These are phyloP conservation scores for Madurella mycetomatis DNA, from an alignment of 2,329 filamentous ascomycete species.

Conservation along the genomic window DNA sequence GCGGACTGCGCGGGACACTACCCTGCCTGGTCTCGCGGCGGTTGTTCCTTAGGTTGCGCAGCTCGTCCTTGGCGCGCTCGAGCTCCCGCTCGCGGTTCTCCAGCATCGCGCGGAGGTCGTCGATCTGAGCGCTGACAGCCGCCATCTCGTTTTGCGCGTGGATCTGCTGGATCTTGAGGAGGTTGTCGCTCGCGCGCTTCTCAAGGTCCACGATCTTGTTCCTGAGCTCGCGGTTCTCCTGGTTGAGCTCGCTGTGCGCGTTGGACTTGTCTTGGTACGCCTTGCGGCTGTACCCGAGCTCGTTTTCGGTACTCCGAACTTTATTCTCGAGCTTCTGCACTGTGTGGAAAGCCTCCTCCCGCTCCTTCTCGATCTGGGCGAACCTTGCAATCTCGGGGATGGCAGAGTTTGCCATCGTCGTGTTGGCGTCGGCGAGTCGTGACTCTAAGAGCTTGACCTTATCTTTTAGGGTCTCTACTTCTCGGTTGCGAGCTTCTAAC, in stretches of 20 bases:
- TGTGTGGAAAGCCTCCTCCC: slow-evolving; percentile 38
- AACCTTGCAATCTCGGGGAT: slow-evolving; percentile 38
- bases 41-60: slow-evolving; percentile 43
- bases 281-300: slow-evolving; percentile 53
- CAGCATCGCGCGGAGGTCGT: slow-evolving; percentile 39
- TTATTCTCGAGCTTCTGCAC: slow-evolving; percentile 39
- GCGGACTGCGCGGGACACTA: slow-evolving; percentile 56
- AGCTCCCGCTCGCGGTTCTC: slow-evolving; percentile 52
- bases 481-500: slow-evolving; percentile 36
- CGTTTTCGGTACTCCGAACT: slow-evolving; percentile 35
- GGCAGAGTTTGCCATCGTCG: slow-evolving; percentile 33
- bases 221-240: slow-evolving; percentile 29
- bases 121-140: slow-evolving; percentile 36
- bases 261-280: slow-evolving; percentile 57
- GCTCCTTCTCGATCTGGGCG: slow-evolving; percentile 38
- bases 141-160: slow-evolving; percentile 37
- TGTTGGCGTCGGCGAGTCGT: slow-evolving; percentile 34
- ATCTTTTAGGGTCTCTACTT: slow-evolving; percentile 37
- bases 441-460: slow-evolving; percentile 35
- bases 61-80: slow-evolving; percentile 44
- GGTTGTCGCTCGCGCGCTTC: slow-evolving; percentile 41
- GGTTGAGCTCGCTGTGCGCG: slow-evolving; percentile 35
- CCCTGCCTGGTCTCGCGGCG: slow-evolving; percentile 53
- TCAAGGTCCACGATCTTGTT: slow-evolving; percentile 45
- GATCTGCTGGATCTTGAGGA: slow-evolving; percentile 44